Percentiles rank a stretch among this genome's conserved stretches.
phyloP scores from a whole-genome alignment of 2,329 filamentous ascomycete species.

The Clarireedia paspali region DNA sequence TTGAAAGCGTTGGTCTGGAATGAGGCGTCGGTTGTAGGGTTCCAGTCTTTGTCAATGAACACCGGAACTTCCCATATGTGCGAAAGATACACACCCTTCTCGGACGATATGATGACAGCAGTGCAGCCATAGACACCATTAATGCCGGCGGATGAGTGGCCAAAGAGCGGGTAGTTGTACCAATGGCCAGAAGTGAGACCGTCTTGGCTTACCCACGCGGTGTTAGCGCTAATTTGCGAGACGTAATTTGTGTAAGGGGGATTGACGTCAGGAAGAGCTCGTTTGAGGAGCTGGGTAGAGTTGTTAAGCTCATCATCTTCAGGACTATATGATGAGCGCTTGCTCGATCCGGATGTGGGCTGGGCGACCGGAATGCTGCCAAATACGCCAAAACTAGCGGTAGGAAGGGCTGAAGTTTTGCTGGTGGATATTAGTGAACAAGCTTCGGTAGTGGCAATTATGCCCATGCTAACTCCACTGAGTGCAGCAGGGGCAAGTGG shows the following conservation, averaged over 20 bases:
- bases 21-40: not conserved
- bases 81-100: not conserved
- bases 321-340: not conserved
- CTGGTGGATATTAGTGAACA: not conserved
- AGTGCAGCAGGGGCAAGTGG: not conserved
- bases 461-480: too few species aligned
- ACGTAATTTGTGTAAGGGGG: not conserved
- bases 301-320: not conserved
- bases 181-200: not conserved
- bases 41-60: not conserved
- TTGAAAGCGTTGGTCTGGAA: not conserved
- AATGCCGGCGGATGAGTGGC: not conserved
- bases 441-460: not conserved
- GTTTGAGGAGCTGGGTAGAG: not conserved
- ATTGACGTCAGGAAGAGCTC: not conserved
- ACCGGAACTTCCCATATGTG: not conserved
- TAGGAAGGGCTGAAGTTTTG: not conserved
- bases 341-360: not conserved
- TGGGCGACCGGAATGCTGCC: not conserved
- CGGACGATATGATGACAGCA: not conserved
- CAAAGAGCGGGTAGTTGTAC: not conserved
- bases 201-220: not conserved
- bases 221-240: too few species aligned
- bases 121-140: not conserved
- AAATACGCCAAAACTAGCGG: not conserved